Evolutionary conservation across 305 asterid genomes (phyloP).

Genomic region (Fraxinus velutina): DNA sequence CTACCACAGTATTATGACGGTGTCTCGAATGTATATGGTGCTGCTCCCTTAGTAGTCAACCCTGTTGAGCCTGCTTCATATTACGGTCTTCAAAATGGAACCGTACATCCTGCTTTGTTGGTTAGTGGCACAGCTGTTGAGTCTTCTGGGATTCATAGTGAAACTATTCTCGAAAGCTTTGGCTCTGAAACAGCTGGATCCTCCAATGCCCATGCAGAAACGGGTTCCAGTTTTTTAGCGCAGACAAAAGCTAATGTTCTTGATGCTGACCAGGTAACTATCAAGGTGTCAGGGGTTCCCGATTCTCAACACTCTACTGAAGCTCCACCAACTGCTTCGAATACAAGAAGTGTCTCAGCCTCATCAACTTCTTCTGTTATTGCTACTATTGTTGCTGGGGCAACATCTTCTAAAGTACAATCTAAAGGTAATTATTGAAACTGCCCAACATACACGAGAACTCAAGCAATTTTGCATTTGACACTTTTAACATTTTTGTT

Average conservation of each 20-base stretch:
- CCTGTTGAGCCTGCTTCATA: constrained; percentile 52
- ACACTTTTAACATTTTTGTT: constrained; percentile 13
- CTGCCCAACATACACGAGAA: not conserved
- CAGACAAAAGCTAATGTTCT: constrained; percentile 29
- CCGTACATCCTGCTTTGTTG: constrained; percentile 35
- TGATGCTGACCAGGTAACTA: constrained; percentile 27
- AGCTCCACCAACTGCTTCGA: constrained; percentile 35
- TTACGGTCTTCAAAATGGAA: constrained; percentile 57
- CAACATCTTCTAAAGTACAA: constrained; percentile 55
- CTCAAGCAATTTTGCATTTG: constrained; percentile 12
- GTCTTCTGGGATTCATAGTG: constrained; percentile 38
- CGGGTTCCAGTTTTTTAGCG: constrained; percentile 30
- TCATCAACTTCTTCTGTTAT: constrained; percentile 46
- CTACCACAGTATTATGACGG: constrained; percentile 61
- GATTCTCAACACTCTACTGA: constrained; percentile 31
- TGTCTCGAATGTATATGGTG: constrained; percentile 45
- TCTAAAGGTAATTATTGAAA: constrained; percentile 58
- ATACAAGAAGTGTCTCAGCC: constrained; percentile 27
- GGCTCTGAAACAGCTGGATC: constrained; percentile 33
- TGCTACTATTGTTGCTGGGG: constrained; percentile 35
- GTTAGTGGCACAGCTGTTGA: constrained; percentile 29
- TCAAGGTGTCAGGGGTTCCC: constrained; percentile 27
- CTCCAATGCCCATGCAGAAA: constrained; percentile 27
- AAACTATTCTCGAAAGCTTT: constrained; percentile 30
- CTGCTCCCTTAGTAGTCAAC: constrained; percentile 45